Conservation (phyloP, 495 filamentous ascomycete species). For the Elaphomyces granulatus region DNA sequence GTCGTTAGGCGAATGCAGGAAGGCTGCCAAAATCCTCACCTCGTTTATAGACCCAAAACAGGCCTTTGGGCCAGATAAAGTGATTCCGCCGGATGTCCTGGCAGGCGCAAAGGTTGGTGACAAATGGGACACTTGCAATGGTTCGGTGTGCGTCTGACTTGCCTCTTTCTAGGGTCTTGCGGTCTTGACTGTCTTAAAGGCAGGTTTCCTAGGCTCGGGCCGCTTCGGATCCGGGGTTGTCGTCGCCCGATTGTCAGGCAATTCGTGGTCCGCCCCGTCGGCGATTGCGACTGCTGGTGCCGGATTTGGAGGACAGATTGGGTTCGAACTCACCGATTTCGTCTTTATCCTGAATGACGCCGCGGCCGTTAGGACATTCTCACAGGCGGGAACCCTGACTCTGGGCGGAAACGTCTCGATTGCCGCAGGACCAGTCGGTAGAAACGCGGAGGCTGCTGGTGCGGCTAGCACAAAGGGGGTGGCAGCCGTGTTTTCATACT, state of each 20-base stretch:
- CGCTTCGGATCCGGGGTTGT: slow-evolving; percentile 90
- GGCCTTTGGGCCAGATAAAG: slow-evolving; percentile 90
- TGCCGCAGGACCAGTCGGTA: slow-evolving; percentile 81
- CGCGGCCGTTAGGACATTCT: slow-evolving; percentile 84
- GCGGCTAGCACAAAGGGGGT: slow-evolving; percentile 83
- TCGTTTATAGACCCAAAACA: slow-evolving; percentile 93
- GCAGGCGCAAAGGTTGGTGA: slow-evolving; percentile 67
- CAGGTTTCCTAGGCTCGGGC: slow-evolving; percentile 84
- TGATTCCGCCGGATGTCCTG: slow-evolving; percentile 86
- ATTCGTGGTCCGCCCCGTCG: slow-evolving; percentile 84
- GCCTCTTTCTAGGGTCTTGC: slow-evolving; percentile 58
- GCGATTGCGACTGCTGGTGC: slow-evolving; percentile 84
- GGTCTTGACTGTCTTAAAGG: slow-evolving; percentile 88
- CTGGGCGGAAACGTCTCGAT: slow-evolving; percentile 94
- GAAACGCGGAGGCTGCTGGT: slow-evolving; percentile 93
- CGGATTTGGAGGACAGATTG: slow-evolving; percentile 93
- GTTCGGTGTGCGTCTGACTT: not conserved
- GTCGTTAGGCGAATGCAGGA: slow-evolving; percentile 65
- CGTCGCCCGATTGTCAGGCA: slow-evolving; percentile 82
- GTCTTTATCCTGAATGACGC: slow-evolving; percentile 97
- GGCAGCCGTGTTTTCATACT: slow-evolving; percentile 88
- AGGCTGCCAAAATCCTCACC: slow-evolving; percentile 80
- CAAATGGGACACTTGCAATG: not conserved
- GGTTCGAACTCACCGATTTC: slow-evolving; percentile 95
- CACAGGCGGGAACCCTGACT: slow-evolving; percentile 78